Evolutionary conservation across 768 basidiomycete species (phyloP).

Genomic region (Russula emetica): DNA sequence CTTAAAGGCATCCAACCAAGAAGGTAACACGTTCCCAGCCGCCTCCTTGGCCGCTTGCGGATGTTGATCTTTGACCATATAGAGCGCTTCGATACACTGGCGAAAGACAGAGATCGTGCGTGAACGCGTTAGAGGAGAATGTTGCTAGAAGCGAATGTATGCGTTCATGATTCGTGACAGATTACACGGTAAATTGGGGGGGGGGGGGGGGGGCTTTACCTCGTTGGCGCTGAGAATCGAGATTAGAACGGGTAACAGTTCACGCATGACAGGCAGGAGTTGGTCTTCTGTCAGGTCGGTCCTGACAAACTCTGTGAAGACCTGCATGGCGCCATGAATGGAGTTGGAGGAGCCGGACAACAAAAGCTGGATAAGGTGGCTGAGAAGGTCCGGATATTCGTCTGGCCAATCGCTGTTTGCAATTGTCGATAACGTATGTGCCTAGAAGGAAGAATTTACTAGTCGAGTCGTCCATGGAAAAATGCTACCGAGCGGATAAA

Average conservation of each 20-base stretch:
- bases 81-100: conserved; percentile 83
- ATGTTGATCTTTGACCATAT: conserved; percentile 93
- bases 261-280: conserved; percentile 83
- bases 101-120: conserved; percentile 84
- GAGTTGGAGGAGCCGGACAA: conserved; percentile 66
- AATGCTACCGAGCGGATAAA: conserved; percentile 16
- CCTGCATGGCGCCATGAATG: conserved; percentile 95
- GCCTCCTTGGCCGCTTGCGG: conserved; percentile 84
- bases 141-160: conserved; percentile 41
- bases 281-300: conserved; percentile 93
- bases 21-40: conserved; percentile 70
- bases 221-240: conserved; percentile 71
- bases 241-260: conserved; percentile 83
- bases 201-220: conserved; percentile 46
- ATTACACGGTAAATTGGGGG: conserved; percentile 11
- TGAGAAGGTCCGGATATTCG: conserved; percentile 87
- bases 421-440: conserved; percentile 81
- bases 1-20: conserved; percentile 90
- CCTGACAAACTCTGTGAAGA: conserved; percentile 91
- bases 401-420: conserved; percentile 96
- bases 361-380: conserved; percentile 67
- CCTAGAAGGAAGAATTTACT: conserved; percentile 43
- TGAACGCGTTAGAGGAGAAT: conserved; percentile 78
- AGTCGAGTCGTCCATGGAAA: not conserved
- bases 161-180: not conserved